phyloP scores from a whole-genome alignment of 352 stramenopile genomes.

The Pythium oligandrum region DNA sequence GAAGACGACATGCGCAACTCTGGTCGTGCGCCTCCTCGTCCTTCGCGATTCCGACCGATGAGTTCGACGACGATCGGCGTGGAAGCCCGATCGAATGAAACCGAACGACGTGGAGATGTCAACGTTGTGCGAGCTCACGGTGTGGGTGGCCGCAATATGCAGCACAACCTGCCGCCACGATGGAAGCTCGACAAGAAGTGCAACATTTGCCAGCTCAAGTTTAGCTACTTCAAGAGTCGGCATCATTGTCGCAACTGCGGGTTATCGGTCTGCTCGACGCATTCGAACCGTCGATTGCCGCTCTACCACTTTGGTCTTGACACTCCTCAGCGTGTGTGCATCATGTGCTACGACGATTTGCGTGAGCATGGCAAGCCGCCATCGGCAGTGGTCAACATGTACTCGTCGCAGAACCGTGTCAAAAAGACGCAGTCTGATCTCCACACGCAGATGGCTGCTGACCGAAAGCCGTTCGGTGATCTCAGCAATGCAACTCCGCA shows the following conservation, averaged over 20 bases:
- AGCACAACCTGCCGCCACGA: conserved; percentile 37
- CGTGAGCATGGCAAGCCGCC: conserved; percentile 60
- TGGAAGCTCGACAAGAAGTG: conserved; percentile 77
- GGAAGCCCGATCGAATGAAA: conserved; percentile 1
- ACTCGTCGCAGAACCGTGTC: conserved; percentile 18
- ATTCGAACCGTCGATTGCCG: conserved; percentile 63
- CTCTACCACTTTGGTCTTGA: conserved; percentile 57
- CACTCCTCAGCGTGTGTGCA: conserved; percentile 69
- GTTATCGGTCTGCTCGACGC: conserved; percentile 77
- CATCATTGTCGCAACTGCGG: conserved; percentile 89
- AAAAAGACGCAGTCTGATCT: too few species aligned
- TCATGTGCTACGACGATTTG: conserved; percentile 76
- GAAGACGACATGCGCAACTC: conserved; percentile 41
- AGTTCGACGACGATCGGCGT: conserved; percentile 3
- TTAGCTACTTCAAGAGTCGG: conserved; percentile 81
- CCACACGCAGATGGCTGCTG: background rate
- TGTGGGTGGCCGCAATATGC: conserved; percentile 11
- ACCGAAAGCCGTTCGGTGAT: conserved; percentile 13
- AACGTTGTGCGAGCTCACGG: conserved; percentile 11
- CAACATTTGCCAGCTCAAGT: conserved; percentile 82
- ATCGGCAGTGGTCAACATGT: conserved; percentile 78
- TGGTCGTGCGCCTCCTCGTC: conserved; percentile 40
- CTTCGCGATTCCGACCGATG: conserved; percentile 42
- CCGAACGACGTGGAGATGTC: conserved; percentile 8
- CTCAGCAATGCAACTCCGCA: conserved; percentile 1